These are phyloP conservation scores for Geotrichum restrictum DNA, from an alignment of 1,139 yeast species.

Conservation along the genomic window DNA sequence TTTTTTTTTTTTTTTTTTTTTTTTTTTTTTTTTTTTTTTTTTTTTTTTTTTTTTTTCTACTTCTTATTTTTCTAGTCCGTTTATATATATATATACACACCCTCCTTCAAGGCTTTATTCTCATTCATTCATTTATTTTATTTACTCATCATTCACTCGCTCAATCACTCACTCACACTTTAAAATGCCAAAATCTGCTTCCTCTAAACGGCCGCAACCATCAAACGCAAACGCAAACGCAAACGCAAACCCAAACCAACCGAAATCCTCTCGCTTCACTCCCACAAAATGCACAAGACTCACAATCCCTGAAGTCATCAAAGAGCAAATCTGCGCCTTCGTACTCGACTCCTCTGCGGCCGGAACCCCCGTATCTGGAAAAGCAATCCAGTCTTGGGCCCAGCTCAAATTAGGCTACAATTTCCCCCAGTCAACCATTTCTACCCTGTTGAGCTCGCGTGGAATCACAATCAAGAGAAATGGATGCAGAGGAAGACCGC, in stretches of 20 bases:
- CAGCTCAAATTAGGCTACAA: constrained; percentile 5
- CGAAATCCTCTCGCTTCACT: neutral
- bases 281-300: constrained; percentile 5
- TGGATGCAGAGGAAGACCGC: constrained; percentile 17
- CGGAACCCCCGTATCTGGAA: constrained; percentile 11
- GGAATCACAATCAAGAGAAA: constrained; percentile 14
- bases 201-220: no score
- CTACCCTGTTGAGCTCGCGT: constrained; percentile 10
- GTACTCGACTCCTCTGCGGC: neutral
- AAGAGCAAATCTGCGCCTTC: constrained; percentile 4
- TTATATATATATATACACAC: neutral
- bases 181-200: neutral
- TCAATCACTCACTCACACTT: neutral
- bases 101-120: neutral
- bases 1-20: no score
- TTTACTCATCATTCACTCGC: neutral
- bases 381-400: constrained; percentile 16
- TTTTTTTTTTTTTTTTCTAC: neutral
- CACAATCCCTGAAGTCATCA: constrained; percentile 10
- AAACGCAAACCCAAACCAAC: neutral
- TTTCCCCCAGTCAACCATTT: constrained; percentile 14
- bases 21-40: neutral
- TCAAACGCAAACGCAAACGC: no score
- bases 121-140: neutral
- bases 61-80: neutral